Evolutionary conservation across 2,329 filamentous ascomycete species (phyloP), one percentile per base, ranked within the genome.

Genomic region (Chaetomiaceae sp.): DNA sequence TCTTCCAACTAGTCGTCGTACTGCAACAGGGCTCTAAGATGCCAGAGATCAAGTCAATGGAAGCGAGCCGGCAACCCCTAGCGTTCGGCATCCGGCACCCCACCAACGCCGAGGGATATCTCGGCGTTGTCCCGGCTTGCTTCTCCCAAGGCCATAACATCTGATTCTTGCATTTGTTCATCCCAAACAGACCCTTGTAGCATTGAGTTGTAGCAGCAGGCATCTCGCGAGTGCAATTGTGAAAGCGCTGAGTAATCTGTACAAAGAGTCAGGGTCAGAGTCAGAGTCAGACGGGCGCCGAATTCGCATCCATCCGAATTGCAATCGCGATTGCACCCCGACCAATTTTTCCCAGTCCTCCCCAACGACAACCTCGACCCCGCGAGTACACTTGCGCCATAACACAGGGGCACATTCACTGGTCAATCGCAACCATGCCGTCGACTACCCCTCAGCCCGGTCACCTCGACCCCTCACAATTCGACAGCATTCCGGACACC

Each of bases 401-500:
- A 26, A 39, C 22, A 34, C 39, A 22, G 5, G 14, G 6, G 18
- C 18, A 33, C 36, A 22, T 12, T 29, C 35, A 33, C 3, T 22
- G 34, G 18, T 38, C 42, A 14, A 36, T 34, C 52, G 42, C 40
- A 58, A 62, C 48, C 47, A 80, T 80, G 77, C 70, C 76, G 48
- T 68, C 71, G 15, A 42, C 41, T 14, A 42, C 41, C 36, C 11
- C 43, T 30, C 14, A 30, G 45, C 61, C 70, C 27, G 68, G 45
- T 22, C 45, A 67, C 55, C 75, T 80, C 58, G 68, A 72, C 46
- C 54, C 65, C 56, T 70, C 70, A 56, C 68, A 75, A 62, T 84
- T 84, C 66, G 76, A 83, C 68, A 74, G 73, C 46, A 84, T 84
- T 67, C 77, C 80, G 45, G 79, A 83, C 56, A 71, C 77, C 49